Percentiles rank a stretch among this genome's conserved stretches.
These are phyloP conservation scores for Kandelia obovata DNA, from an alignment of 345 rosid species.

Conservation along the genomic window DNA sequence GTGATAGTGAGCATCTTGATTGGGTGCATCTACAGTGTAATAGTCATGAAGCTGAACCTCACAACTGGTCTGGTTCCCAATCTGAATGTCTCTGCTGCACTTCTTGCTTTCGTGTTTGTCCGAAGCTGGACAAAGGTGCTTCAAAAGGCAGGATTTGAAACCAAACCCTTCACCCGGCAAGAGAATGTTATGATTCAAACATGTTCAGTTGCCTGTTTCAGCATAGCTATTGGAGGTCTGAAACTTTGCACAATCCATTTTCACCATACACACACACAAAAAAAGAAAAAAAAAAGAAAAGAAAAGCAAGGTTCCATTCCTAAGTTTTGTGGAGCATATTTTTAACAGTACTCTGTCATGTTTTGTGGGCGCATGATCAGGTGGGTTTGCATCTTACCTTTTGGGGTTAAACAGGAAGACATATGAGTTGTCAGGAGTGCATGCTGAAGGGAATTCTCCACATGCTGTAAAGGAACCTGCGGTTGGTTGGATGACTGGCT, in stretches of 20 bases:
- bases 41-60: conserved; percentile 81
- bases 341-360: too few species aligned
- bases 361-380: conserved; percentile 27
- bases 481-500: conserved; percentile 91
- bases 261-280: background rate
- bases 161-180: conserved; percentile 80
- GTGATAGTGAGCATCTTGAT: conserved; percentile 64
- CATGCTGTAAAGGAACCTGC: conserved; percentile 73
- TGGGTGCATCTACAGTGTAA: conserved; percentile 73
- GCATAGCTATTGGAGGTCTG: conserved; percentile 87
- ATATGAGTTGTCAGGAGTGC: conserved; percentile 70
- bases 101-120: conserved; percentile 68
- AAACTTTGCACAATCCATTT: background rate
- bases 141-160: conserved; percentile 54
- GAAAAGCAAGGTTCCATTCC: too few species aligned
- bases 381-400: conserved; percentile 96
- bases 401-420: conserved; percentile 78
- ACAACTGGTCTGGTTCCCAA: conserved; percentile 73
- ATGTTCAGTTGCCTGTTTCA: conserved; percentile 89
- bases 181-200: conserved; percentile 97
- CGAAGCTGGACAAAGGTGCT: conserved; percentile 79
- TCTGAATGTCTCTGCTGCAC: conserved; percentile 87
- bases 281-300: too few species aligned
- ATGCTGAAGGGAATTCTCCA: conserved; percentile 63
- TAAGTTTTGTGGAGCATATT: background rate